Base-by-base conservation (phyloP, 2,329 filamentous ascomycete species). In the Diplodia corticola region DNA sequence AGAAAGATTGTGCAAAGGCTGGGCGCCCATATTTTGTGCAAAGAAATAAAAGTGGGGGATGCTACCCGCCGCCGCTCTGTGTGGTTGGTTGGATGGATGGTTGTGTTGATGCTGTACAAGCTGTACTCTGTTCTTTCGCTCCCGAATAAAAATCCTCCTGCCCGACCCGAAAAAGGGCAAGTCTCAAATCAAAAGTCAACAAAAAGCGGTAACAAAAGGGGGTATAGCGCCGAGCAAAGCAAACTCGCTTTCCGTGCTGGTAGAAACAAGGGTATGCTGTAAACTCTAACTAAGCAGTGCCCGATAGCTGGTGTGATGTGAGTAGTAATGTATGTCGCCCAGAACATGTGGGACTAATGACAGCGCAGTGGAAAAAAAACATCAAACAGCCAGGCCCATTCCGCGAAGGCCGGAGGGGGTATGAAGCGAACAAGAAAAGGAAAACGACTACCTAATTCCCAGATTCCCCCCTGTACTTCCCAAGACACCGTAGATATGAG, bases 401-500 rank as follows among this genome's bases (percentile, higher is more conserved):
- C 51, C 50, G 63, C 40, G 22, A 24, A 50, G 63, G 63, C 63
- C 63, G 51, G 63, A 50, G 50, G 63, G 63, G 63, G 63, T 65
- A 65, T 65, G 63, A 65, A 65, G 63, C 63, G 63, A 65, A 65
- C 53, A 65, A 65, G 53, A 55, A 59, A 64, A 44, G 17, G 9
- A 44, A 65, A 49, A 59, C 53, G 53, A 65, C 51, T 50, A 57
- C 51, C 53, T 57, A 65, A 50, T 59, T 55, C 50, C 63, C 63
- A 64, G 48, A 55, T 24, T 46, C 24, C 63, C 46, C 24, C 63
- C 63, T 44, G 30, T 55, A 30, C 44, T 37, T 35, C 50, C 51
- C 63, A 55, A 55, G 51, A 64, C 63, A 64, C 63, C 63, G 50
- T 55, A 33, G 50, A 64, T 48, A 55, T 48, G 51, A 55, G 51